phyloP scores from a whole-genome alignment of 1,139 yeast genomes.

The Saccharomyces hybrid region DNA sequence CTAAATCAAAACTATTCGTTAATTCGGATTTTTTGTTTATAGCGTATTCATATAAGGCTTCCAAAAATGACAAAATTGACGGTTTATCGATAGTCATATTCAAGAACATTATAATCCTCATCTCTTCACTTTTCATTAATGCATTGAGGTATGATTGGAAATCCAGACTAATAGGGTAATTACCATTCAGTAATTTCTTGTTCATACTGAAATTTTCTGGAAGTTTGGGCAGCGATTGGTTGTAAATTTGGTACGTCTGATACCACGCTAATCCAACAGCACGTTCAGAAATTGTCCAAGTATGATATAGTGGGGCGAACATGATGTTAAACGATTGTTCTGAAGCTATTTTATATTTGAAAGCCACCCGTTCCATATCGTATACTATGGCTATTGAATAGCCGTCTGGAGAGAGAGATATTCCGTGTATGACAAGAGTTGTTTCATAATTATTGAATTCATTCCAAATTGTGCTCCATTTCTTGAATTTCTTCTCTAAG shows the following conservation, averaged over 20 bases:
- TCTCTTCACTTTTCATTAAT: constrained; percentile 16
- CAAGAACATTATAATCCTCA: constrained; percentile 20
- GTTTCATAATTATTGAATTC: constrained; percentile 27
- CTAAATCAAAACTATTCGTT: constrained; percentile 27
- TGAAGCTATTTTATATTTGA: constrained; percentile 32
- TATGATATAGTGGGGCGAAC: constrained; percentile 27
- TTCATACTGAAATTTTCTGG: background rate
- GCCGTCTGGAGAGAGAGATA: constrained; percentile 29
- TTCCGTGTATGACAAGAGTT: constrained; percentile 26
- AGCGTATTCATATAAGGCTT: constrained; percentile 27
- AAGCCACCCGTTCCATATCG: constrained; percentile 29
- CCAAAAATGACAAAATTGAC: constrained; percentile 21
- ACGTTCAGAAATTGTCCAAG: constrained; percentile 21
- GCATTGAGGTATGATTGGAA: constrained; percentile 23
- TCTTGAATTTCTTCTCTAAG: constrained; percentile 23
- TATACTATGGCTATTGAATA: constrained; percentile 31
- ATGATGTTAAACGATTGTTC: constrained; percentile 27
- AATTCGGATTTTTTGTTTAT: constrained; percentile 15
- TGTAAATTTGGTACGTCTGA: constrained; percentile 32
- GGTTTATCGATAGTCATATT: constrained; percentile 24
- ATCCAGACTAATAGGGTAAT: constrained; percentile 10
- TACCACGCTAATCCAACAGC: constrained; percentile 32
- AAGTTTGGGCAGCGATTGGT: constrained; percentile 14
- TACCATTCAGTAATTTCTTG: background rate
- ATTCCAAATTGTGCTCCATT: constrained; percentile 25